These are phyloP conservation scores for Phaffia rhodozyma DNA, from an alignment of 1,284 basidiomycete species.

Conservation along the genomic window DNA sequence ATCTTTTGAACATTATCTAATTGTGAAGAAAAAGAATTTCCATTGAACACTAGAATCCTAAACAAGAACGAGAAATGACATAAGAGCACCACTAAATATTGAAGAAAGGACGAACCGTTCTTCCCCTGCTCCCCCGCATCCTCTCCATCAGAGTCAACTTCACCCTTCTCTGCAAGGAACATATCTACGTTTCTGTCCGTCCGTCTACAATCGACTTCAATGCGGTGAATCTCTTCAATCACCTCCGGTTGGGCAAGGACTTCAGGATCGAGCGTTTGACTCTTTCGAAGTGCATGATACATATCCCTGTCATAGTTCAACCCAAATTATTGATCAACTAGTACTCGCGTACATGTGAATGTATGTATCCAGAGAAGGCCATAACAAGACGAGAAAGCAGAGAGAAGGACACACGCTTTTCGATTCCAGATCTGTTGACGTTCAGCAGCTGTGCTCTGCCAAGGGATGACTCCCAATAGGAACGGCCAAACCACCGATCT, in stretches of 20 bases:
- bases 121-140: constrained; percentile 11
- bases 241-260: constrained; percentile 69
- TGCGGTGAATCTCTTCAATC: constrained; percentile 48
- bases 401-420: constrained; percentile 45
- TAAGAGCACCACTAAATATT: not conserved
- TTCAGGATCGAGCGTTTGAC: constrained; percentile 53
- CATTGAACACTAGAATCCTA: too few relatives aligned
- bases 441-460: constrained; percentile 47
- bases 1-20: constrained; percentile 63
- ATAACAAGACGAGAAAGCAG: not conserved
- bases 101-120: not conserved
- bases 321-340: too few relatives aligned
- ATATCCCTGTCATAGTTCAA: not conserved
- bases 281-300: constrained; percentile 14
- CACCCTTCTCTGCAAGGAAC: constrained; percentile 44
- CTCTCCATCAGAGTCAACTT: constrained; percentile 26
- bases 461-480: constrained; percentile 68
- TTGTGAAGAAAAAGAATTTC: not conserved
- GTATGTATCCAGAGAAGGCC: constrained; percentile 4
- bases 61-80: not conserved
- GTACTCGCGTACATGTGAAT: constrained; percentile 7
- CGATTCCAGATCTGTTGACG: constrained; percentile 47
- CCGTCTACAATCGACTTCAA: constrained; percentile 72
- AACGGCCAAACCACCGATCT: constrained; percentile 78
- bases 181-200: constrained; percentile 88